Conservation (phyloP, 371 early-diverging fungal genomes). For the Zychaea mexicana region DNA sequence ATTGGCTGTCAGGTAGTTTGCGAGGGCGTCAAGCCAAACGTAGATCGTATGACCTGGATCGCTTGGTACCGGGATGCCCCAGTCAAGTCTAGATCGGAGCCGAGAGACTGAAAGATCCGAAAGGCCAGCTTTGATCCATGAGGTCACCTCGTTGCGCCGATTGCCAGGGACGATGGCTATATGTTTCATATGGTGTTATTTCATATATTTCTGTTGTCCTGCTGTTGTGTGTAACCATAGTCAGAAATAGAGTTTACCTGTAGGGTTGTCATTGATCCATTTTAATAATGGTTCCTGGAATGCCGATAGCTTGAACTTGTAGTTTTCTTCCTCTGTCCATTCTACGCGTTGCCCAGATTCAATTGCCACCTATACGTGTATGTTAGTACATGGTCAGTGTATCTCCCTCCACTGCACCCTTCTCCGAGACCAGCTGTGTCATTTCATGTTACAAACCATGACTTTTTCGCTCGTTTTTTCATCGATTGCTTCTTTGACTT, state of each 20-base stretch:
- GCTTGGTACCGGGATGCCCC: constrained; percentile 94
- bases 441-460: constrained; percentile 38
- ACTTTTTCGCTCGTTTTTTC: constrained; percentile 57
- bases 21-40: constrained; percentile 97
- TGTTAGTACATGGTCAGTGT: neutral
- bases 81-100: constrained; percentile 73
- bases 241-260: constrained; percentile 10
- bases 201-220: neutral
- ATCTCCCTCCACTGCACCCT: neutral
- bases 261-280: constrained; percentile 70
- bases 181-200: neutral
- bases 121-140: constrained; percentile 55
- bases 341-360: constrained; percentile 89
- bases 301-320: constrained; percentile 82
- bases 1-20: constrained; percentile 88
- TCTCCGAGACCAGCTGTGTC: no score
- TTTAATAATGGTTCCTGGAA: constrained; percentile 62
- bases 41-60: constrained; percentile 91
- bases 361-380: constrained; percentile 53
- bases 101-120: constrained; percentile 89
- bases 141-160: constrained; percentile 63
- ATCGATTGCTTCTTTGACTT: constrained; percentile 70
- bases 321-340: constrained; percentile 92
- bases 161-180: constrained; percentile 67
- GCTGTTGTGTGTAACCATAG: no score